These are phyloP conservation scores for Boletus sp. DNA, from an alignment of 1,284 basidiomycete species.

Conservation along the genomic window DNA sequence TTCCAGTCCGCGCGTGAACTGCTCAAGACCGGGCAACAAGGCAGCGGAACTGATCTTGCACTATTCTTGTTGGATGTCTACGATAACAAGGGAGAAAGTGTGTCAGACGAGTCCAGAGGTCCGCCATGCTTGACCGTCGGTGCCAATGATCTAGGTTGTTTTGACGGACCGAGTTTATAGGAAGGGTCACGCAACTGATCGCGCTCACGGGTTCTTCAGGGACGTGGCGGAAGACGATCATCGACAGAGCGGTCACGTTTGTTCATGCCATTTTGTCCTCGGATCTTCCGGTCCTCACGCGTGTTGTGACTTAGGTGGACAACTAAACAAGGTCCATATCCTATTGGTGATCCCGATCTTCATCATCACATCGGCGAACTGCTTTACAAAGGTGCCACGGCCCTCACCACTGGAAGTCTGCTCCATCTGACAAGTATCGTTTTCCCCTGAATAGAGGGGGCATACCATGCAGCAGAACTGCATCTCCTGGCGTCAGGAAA, in stretches of 20 bases:
- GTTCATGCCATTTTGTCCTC: slow-evolving; percentile 33
- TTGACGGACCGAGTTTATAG: slow-evolving; percentile 36
- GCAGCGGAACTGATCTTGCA: slow-evolving; percentile 82
- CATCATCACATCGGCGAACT: slow-evolving; percentile 87
- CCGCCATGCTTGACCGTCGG: slow-evolving; percentile 1
- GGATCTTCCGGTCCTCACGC: slow-evolving; percentile 12
- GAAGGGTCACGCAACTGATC: slow-evolving; percentile 77
- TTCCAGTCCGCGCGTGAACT: slow-evolving; percentile 83
- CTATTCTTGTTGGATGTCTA: slow-evolving; percentile 79
- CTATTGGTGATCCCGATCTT: slow-evolving; percentile 80
- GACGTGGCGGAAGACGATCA: slow-evolving; percentile 75
- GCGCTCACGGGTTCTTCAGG: slow-evolving; percentile 72
- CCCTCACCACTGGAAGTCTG: not conserved
- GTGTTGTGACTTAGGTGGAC: slow-evolving; percentile 62
- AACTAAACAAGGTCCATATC: slow-evolving; percentile 66
- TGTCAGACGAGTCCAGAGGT: slow-evolving; percentile 75
- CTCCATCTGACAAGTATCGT: slow-evolving; percentile 1
- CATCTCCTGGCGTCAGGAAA: slow-evolving; percentile 82
- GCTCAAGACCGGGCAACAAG: slow-evolving; percentile 81
- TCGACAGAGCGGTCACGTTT: slow-evolving; percentile 75
- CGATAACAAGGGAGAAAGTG: slow-evolving; percentile 60
- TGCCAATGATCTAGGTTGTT: not conserved
- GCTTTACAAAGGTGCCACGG: slow-evolving; percentile 72
- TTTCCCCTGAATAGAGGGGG: slow-evolving; percentile 51
- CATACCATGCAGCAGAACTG: slow-evolving; percentile 69